A percentile compares a stretch with the other conserved stretches of the same genome.
Evolutionary conservation across 2,329 filamentous ascomycete genomes (phyloP).

Genomic region (Pezicula neosporulosa): DNA sequence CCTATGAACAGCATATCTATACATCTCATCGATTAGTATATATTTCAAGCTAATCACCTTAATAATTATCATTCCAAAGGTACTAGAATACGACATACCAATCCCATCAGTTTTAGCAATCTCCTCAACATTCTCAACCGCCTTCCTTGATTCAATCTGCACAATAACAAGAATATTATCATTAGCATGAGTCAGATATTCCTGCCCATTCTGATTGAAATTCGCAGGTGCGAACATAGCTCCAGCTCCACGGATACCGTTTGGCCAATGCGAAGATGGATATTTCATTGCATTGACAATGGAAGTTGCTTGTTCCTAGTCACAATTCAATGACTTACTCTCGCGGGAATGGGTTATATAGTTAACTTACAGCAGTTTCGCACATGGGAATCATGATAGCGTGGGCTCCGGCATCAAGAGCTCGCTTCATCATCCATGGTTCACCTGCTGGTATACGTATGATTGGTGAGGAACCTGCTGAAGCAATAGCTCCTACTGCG

Average conservation of each 20-base stretch:
- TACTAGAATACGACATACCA: background rate
- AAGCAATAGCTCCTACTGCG: conserved; percentile 49
- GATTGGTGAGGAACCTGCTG: conserved; percentile 46
- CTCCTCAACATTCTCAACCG: conserved; percentile 53
- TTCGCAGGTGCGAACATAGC: conserved; percentile 48
- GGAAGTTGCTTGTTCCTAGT: conserved; percentile 38
- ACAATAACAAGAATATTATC: conserved; percentile 56
- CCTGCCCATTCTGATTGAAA: conserved; percentile 44
- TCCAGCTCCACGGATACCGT: conserved; percentile 48
- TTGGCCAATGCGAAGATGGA: conserved; percentile 32
- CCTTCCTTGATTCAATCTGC: conserved; percentile 61
- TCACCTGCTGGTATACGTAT: conserved; percentile 54
- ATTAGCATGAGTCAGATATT: conserved; percentile 52
- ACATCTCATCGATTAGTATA: background rate
- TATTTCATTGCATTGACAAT: conserved; percentile 49
- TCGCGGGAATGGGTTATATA: conserved; percentile 33
- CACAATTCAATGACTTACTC: conserved; percentile 37
- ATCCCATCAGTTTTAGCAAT: conserved; percentile 42
- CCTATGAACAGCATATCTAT: conserved; percentile 22
- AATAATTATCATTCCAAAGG: conserved; percentile 4
- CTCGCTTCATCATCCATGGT: conserved; percentile 51
- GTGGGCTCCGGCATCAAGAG: conserved; percentile 52
- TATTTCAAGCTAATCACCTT: background rate
- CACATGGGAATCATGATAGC: conserved; percentile 42
- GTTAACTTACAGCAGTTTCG: conserved; percentile 11